Conservation (phyloP, 306 rosid genomes). For the Adenanthera pavonina region DNA sequence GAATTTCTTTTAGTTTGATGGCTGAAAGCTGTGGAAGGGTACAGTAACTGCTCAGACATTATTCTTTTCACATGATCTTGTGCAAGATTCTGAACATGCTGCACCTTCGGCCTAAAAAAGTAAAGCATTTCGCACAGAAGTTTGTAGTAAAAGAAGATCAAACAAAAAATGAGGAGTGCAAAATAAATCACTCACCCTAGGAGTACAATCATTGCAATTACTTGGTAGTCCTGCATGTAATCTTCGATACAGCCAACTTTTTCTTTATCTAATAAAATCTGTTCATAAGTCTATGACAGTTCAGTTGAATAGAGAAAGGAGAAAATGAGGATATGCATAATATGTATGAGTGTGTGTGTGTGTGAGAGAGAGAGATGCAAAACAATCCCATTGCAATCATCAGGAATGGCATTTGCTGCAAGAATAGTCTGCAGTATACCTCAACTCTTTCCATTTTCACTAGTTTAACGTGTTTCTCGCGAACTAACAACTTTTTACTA, state of each 20-base stretch:
- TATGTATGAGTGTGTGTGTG: background rate
- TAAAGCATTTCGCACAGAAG: constrained; percentile 6
- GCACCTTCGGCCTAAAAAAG: constrained; percentile 79
- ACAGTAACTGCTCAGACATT: constrained; percentile 70
- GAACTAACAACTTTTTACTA: background rate
- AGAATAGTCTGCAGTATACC: too few species aligned
- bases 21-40: constrained; percentile 54
- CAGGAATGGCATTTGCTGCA: background rate
- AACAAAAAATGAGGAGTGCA: constrained; percentile 6
- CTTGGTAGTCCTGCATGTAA: constrained; percentile 84
- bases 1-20: constrained; percentile 47
- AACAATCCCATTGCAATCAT: constrained; percentile 1
- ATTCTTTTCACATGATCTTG: constrained; percentile 67
- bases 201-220: constrained; percentile 82
- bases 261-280: constrained; percentile 77
- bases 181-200: constrained; percentile 66
- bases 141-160: constrained; percentile 12
- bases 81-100: constrained; percentile 62
- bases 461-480: background rate
- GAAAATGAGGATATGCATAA: constrained; percentile 6
- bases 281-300: constrained; percentile 34
- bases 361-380: constrained; percentile 7
- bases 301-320: constrained; percentile 19
- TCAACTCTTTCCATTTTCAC: background rate
- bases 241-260: constrained; percentile 52